These are phyloP conservation scores for Handroanthus guayacan DNA, from an alignment of 257 asterid species.

Conservation along the genomic window DNA sequence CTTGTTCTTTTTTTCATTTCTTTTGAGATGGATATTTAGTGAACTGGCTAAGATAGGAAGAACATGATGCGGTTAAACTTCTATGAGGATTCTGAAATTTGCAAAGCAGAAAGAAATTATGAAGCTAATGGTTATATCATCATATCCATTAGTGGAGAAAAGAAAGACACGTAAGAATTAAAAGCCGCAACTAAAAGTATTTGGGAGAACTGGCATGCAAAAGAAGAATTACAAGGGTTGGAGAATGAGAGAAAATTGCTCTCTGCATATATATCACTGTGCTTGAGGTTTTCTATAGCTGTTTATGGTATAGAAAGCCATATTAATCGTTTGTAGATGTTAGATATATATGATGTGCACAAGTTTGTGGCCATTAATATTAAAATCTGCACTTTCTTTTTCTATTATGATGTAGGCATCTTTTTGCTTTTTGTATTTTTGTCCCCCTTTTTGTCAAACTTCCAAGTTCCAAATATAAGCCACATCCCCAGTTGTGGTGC, in stretches of 20 bases:
- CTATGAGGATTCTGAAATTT: not conserved
- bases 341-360: slow-evolving; percentile 12
- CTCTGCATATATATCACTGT: not conserved
- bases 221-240: slow-evolving; percentile 10
- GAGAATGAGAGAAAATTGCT: slow-evolving; percentile 20
- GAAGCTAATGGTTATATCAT: not conserved
- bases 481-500: slow-evolving; percentile 14
- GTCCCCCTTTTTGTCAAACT: not conserved
- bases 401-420: slow-evolving; percentile 9
- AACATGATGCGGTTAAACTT: slow-evolving; percentile 12
- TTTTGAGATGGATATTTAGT: not conserved
- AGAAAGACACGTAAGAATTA: not conserved
- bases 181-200: not conserved
- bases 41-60: not conserved
- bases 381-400: not conserved
- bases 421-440: slow-evolving; percentile 2
- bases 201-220: slow-evolving; percentile 21
- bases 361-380: slow-evolving; percentile 7
- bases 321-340: slow-evolving; percentile 14
- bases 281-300: slow-evolving; percentile 17
- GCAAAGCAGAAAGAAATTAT: not conserved
- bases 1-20: not conserved
- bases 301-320: slow-evolving; percentile 21
- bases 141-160: not conserved
- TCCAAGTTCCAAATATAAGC: slow-evolving; percentile 20